Percentiles rank a stretch among this genome's conserved stretches.
Conservation (phyloP, 768 basidiomycete species). For the Trametes cubensis region DNA sequence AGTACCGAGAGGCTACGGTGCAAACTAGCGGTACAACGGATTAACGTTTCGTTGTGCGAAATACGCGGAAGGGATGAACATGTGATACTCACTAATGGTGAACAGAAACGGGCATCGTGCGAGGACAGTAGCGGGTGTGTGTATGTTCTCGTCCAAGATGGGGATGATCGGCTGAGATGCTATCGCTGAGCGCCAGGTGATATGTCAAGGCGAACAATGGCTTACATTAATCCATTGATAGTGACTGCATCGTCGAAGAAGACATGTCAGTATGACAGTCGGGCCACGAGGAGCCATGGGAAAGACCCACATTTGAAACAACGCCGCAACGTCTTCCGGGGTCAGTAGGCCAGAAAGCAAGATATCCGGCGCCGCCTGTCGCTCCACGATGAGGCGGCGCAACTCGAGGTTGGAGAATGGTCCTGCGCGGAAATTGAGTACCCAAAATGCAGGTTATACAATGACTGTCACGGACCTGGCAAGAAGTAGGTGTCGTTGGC, state of each 20-base stretch:
- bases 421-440: slow-evolving; percentile 20
- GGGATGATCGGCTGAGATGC: slow-evolving; percentile 54
- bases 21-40: slow-evolving; percentile 48
- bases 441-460: background rate
- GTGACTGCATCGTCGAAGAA: slow-evolving; percentile 36
- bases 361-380: slow-evolving; percentile 37
- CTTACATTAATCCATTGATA: slow-evolving; percentile 51
- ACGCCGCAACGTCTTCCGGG: slow-evolving; percentile 31
- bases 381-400: slow-evolving; percentile 37
- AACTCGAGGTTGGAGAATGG: slow-evolving; percentile 35
- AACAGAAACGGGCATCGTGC: slow-evolving; percentile 61
- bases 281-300: background rate
- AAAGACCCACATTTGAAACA: slow-evolving; percentile 36
- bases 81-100: slow-evolving; percentile 49
- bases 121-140: slow-evolving; percentile 55
- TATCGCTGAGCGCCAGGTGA: slow-evolving; percentile 31
- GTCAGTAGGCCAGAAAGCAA: slow-evolving; percentile 36
- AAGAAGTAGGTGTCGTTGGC: slow-evolving; percentile 28
- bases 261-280: slow-evolving; percentile 36
- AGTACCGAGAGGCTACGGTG: slow-evolving; percentile 69
- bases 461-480: slow-evolving; percentile 25
- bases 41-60: no score
- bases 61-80: slow-evolving; percentile 30
- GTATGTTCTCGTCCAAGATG: slow-evolving; percentile 57
- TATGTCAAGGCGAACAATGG: slow-evolving; percentile 16